Evolutionary conservation across 495 filamentous ascomycete species (phyloP).

Genomic region (Penicillium diatomitis): DNA sequence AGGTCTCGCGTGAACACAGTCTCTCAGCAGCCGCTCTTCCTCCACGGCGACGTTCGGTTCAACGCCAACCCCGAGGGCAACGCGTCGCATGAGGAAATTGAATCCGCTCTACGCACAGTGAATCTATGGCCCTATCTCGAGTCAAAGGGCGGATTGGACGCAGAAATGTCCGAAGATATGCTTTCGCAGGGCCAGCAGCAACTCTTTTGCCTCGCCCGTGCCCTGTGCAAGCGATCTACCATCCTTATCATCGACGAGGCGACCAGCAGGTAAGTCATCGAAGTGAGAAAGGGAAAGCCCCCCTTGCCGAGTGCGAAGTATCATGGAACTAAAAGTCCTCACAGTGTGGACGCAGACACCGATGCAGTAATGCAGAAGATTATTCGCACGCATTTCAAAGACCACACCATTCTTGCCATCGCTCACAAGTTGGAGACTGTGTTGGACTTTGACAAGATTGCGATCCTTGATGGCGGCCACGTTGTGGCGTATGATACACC

Average conservation of each 20-base stretch:
- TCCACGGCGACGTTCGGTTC: slow-evolving; percentile 33
- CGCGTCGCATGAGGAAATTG: slow-evolving; percentile 26
- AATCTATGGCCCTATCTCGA: slow-evolving; percentile 30
- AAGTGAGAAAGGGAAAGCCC: too few relatives aligned
- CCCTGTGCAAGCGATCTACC: slow-evolving; percentile 16
- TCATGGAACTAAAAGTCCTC: too few relatives aligned
- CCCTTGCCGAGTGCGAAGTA: too few relatives aligned
- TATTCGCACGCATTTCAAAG: slow-evolving; percentile 20
- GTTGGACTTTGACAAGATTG: slow-evolving; percentile 27
- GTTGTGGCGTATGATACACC: slow-evolving; percentile 24
- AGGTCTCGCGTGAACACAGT: slow-evolving; percentile 32
- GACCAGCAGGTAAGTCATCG: slow-evolving; percentile 26
- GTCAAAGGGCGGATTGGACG: slow-evolving; percentile 31
- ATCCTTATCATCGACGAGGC: slow-evolving; percentile 41
- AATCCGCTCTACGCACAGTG: slow-evolving; percentile 25
- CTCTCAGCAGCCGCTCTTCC: slow-evolving; percentile 41
- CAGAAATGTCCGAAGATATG: slow-evolving; percentile 25
- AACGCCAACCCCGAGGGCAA: slow-evolving; percentile 34
- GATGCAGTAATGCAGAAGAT: slow-evolving; percentile 24
- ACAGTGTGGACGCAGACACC: slow-evolving; percentile 25
- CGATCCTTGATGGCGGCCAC: slow-evolving; percentile 21
- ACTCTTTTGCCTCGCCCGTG: slow-evolving; percentile 39
- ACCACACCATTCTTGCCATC: slow-evolving; percentile 24
- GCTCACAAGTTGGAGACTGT: slow-evolving; percentile 28
- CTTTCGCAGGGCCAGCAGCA: slow-evolving; percentile 40